A percentile compares a stretch with the other conserved stretches of the same genome.
Conservation (phyloP, 1,139 yeast species). For the Lodderomyces margitis region DNA sequence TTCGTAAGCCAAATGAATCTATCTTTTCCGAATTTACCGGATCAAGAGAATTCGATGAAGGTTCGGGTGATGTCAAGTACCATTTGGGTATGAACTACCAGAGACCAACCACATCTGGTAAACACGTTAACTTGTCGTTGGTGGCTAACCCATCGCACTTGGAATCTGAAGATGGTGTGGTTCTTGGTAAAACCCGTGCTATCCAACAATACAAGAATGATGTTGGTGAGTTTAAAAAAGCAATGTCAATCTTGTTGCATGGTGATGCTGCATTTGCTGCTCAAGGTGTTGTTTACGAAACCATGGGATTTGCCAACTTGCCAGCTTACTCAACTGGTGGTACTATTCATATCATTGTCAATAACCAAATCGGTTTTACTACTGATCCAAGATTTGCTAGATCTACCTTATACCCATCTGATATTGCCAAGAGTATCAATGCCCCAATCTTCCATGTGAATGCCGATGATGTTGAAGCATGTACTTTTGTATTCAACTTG, state of each 20-base stretch:
- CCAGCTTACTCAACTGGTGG: conserved; percentile 99
- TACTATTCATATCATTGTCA: conserved; percentile 91
- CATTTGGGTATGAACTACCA: conserved; percentile 99
- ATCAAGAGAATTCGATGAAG: conserved; percentile 79
- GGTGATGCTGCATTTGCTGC: conserved; percentile 99
- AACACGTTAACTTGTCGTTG: conserved; percentile 87
- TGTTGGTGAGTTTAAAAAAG: conserved; percentile 77
- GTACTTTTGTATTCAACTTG: conserved; percentile 85
- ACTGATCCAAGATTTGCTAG: conserved; percentile 98
- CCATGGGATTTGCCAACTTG: conserved; percentile 89
- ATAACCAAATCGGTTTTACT: conserved; percentile 98
- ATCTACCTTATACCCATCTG: conserved; percentile 97
- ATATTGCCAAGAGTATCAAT: conserved; percentile 91
- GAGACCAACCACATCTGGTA: conserved; percentile 98
- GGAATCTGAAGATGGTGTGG: conserved; percentile 99
- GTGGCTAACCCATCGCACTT: conserved; percentile 99
- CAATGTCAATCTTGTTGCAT: conserved; percentile 88
- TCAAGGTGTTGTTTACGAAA: conserved; percentile 98
- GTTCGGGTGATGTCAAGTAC: conserved; percentile 98
- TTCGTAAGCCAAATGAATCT: conserved; percentile 97
- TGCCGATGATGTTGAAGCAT: conserved; percentile 96
- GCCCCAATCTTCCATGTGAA: conserved; percentile 99
- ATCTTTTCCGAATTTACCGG: conserved; percentile 96
- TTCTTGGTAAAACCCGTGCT: conserved; percentile 96
- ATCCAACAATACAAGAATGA: conserved; percentile 90